These are phyloP conservation scores for Kwoniella heveanensis DNA, from an alignment of 768 basidiomycete genomes.

Conservation along the genomic window DNA sequence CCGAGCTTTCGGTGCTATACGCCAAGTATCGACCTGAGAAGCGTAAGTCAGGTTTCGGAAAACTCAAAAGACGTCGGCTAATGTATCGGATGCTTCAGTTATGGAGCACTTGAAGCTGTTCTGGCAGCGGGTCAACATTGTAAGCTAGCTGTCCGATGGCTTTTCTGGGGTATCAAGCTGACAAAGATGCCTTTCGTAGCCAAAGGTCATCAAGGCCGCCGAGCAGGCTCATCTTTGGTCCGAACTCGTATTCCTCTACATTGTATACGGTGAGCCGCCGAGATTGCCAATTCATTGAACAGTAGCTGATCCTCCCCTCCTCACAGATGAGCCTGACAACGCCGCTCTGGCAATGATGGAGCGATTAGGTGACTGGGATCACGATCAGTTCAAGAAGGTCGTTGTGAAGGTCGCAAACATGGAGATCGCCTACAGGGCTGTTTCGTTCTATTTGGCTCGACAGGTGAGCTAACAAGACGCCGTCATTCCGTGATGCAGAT, in stretches of 20 bases:
- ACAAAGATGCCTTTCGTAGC: slow-evolving; percentile 52
- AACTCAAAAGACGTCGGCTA: slow-evolving; percentile 5
- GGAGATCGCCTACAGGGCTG: slow-evolving; percentile 93
- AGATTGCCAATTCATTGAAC: neutral
- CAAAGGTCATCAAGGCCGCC: slow-evolving; percentile 95
- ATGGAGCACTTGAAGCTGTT: slow-evolving; percentile 99
- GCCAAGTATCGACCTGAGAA: slow-evolving; percentile 95
- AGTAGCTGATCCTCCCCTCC: slow-evolving; percentile 14
- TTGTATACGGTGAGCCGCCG: slow-evolving; percentile 91
- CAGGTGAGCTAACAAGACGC: slow-evolving; percentile 29
- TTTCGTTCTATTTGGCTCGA: slow-evolving; percentile 46
- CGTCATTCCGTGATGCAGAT: too few relatives aligned
- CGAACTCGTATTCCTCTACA: slow-evolving; percentile 95
- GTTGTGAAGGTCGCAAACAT: slow-evolving; percentile 95
- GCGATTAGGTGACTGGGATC: slow-evolving; percentile 97
- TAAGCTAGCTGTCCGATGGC: slow-evolving; percentile 16
- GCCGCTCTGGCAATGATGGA: slow-evolving; percentile 99
- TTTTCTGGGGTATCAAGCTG: slow-evolving; percentile 1
- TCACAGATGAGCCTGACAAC: slow-evolving; percentile 68
- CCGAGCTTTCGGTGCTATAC: slow-evolving; percentile 84
- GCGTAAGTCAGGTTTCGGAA: slow-evolving; percentile 61
- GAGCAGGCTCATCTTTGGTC: slow-evolving; percentile 98
- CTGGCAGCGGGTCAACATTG: slow-evolving; percentile 82
- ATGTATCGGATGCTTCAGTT: slow-evolving; percentile 60
- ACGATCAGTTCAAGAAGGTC: slow-evolving; percentile 99